These are phyloP conservation scores for Botrytis aclada DNA, from an alignment of 2,329 filamentous ascomycete species.

Conservation along the genomic window DNA sequence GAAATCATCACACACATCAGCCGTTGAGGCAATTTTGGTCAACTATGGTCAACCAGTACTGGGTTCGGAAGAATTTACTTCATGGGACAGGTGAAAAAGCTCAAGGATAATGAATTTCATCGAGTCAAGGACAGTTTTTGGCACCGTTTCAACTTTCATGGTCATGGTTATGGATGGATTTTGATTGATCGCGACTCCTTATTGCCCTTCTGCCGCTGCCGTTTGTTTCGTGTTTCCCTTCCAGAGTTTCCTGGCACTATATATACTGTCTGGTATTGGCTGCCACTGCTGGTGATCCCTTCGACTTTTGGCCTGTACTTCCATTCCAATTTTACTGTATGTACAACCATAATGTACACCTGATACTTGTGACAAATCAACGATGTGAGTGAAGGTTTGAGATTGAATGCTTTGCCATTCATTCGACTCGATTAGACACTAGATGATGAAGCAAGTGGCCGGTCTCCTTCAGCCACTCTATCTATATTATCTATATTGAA, in stretches of 20 bases:
- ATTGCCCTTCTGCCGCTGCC: background rate
- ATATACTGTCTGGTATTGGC: background rate
- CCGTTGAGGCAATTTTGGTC: background rate
- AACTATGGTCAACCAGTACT: background rate
- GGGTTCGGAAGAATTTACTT: background rate
- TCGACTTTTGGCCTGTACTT: background rate
- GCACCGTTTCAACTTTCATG: background rate
- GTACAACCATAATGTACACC: background rate
- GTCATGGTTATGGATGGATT: background rate
- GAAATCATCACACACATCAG: background rate
- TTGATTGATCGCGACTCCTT: background rate
- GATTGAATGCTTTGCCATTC: background rate
- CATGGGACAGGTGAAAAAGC: background rate
- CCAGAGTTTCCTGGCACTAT: background rate
- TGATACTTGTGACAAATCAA: background rate
- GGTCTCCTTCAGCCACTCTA: background rate
- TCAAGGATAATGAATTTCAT: background rate
- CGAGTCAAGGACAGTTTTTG: background rate
- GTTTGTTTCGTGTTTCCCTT: background rate
- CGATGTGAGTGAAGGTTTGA: background rate
- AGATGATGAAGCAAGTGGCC: background rate
- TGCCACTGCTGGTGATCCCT: background rate
- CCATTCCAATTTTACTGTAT: background rate
- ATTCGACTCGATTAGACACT: background rate
- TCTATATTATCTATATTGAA: background rate